phyloP scores from a whole-genome alignment of 2,329 filamentous ascomycete genomes.

The Chalara sp. region DNA sequence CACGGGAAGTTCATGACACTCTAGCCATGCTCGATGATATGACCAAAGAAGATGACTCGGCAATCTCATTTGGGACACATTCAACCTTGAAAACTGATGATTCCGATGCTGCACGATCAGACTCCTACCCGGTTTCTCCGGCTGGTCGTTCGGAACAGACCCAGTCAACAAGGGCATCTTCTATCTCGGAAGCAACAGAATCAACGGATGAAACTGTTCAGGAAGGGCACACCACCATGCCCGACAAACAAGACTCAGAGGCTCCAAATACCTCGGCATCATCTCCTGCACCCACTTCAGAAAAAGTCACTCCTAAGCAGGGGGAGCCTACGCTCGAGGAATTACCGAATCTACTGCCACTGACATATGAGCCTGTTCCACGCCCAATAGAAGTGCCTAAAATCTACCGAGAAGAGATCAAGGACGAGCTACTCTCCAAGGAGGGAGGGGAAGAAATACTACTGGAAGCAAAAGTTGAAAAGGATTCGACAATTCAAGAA shows the following conservation, averaged over 20 bases:
- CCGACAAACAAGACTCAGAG: too few relatives aligned
- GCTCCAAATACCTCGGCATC: too few relatives aligned
- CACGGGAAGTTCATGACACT: conserved; percentile 19
- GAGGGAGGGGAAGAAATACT: too few relatives aligned
- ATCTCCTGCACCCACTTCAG: not conserved
- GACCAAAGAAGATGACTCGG: conserved; percentile 42
- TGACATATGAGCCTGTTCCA: not conserved
- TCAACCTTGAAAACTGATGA: conserved; percentile 30
- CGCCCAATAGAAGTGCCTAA: not conserved
- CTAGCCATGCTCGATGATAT: conserved; percentile 24
- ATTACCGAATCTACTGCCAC: not conserved
- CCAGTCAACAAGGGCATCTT: conserved; percentile 57
- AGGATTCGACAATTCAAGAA: too few relatives aligned
- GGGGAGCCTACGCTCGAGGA: not conserved
- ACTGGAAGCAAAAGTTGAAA: too few relatives aligned
- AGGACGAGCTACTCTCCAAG: not conserved
- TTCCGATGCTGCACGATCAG: conserved; percentile 35
- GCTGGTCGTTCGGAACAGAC: conserved; percentile 47
- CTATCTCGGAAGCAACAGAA: conserved; percentile 56
- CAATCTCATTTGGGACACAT: conserved; percentile 42
- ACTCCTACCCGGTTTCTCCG: conserved; percentile 53
- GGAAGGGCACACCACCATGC: conserved; percentile 10
- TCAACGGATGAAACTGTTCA: conserved; percentile 54
- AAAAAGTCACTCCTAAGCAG: not conserved
- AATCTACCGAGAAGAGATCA: not conserved